Conservation (phyloP, 2,329 filamentous ascomycete species). For the Verruconis gallopava region DNA sequence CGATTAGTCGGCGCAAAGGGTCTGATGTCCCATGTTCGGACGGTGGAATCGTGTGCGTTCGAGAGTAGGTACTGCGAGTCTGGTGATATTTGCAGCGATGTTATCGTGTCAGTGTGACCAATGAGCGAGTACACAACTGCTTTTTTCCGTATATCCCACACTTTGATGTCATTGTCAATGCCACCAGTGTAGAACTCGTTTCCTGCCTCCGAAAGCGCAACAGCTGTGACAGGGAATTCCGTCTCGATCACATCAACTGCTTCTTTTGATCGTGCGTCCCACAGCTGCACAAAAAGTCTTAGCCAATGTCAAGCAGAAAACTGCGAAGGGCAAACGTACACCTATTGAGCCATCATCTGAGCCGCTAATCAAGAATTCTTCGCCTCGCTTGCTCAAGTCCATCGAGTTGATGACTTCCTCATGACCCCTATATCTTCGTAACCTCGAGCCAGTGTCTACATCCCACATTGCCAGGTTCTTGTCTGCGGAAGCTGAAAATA, state of each 20-base stretch:
- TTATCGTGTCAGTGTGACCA: conserved; percentile 85
- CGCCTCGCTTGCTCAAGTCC: conserved; percentile 77
- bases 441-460: conserved; percentile 76
- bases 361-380: conserved; percentile 79
- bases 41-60: conserved; percentile 87
- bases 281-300: conserved; percentile 41
- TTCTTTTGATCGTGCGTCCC: conserved; percentile 86
- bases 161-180: conserved; percentile 94
- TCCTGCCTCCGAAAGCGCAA: conserved; percentile 83
- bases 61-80: conserved; percentile 84
- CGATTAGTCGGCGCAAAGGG: conserved; percentile 86
- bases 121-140: conserved; percentile 74
- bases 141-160: conserved; percentile 94
- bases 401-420: conserved; percentile 92
- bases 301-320: background rate
- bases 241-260: conserved; percentile 81
- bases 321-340: conserved; percentile 17
- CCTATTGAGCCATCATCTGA: conserved; percentile 91
- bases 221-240: conserved; percentile 80
- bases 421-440: conserved; percentile 83
- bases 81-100: conserved; percentile 80
- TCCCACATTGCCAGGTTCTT: conserved; percentile 93
- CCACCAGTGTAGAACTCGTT: conserved; percentile 91
- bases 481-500: conserved; percentile 90
- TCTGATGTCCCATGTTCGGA: conserved; percentile 88